Conservation (phyloP, 2,329 filamentous ascomycete genomes). For the Reticulascus tulasneorum region DNA sequence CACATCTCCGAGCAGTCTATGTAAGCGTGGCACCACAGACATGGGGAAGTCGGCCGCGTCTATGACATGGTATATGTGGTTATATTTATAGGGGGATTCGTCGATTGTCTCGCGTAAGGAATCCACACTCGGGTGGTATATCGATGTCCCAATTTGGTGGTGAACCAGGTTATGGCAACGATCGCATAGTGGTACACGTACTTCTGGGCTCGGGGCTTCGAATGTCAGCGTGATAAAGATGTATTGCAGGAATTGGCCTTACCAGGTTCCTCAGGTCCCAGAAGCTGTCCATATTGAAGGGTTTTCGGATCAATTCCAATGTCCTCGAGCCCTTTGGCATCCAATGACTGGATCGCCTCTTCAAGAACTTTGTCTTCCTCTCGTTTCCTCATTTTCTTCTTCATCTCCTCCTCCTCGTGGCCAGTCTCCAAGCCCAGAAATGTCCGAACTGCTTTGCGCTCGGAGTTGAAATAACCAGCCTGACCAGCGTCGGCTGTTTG, state of each 20-base stretch:
- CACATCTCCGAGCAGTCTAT: conserved; percentile 65
- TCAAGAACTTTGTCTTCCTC: conserved; percentile 45
- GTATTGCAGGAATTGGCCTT: neutral
- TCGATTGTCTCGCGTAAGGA: conserved; percentile 79
- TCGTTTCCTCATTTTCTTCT: conserved; percentile 11
- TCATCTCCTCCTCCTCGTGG: conserved; percentile 17
- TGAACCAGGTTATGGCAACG: conserved; percentile 81
- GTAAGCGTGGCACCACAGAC: conserved; percentile 78
- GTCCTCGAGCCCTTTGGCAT: conserved; percentile 35
- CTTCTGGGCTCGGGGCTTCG: too few species aligned
- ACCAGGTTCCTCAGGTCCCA: conserved; percentile 11
- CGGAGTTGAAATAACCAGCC: conserved; percentile 53
- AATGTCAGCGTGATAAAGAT: too few species aligned
- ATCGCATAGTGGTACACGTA: conserved; percentile 69
- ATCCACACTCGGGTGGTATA: conserved; percentile 76
- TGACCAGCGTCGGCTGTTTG: conserved; percentile 49
- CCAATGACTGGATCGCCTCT: conserved; percentile 38
- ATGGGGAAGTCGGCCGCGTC: conserved; percentile 97
- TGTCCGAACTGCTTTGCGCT: conserved; percentile 45
- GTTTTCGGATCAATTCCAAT: conserved; percentile 42
- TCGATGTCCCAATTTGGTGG: conserved; percentile 66
- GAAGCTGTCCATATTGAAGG: conserved; percentile 27
- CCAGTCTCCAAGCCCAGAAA: conserved; percentile 42
- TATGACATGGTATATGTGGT: conserved; percentile 92
- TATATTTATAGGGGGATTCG: conserved; percentile 84